Evolutionary conservation across 768 basidiomycete genomes (phyloP), one percentile per base, ranked within the genome.

Genomic region (Grammothele lineata): DNA sequence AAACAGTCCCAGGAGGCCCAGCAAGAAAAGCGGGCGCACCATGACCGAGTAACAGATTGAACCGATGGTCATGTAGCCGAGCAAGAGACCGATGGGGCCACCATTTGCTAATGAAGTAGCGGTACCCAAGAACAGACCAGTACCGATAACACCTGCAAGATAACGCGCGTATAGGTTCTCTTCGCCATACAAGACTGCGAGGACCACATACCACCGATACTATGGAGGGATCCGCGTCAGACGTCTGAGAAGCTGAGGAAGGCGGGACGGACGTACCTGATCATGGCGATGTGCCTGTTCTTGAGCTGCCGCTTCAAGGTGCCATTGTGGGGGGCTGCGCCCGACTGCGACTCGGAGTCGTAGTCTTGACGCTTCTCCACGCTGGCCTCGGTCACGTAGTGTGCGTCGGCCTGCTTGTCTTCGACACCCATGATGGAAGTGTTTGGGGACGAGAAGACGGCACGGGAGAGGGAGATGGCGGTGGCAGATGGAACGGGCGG

Each of bases 221-320:
- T 62, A 32, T 2, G 37, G 26, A 35, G 8, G 21, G n/a, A 8
- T 6, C 17, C 6, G 35, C 9, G 12, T 36, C 49, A 39, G 2
- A 26, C n/a, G 22, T 4, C 5, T 5, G 3, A 22, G 10, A 26
- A 6, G 23, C 5, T 19, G 30, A 7, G 38, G 32, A 21, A 5
- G 22, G n/a, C n/a, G 5, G 12, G 10, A 7, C 24, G 18, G 12
- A 53, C 66, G 39, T 42, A 72, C 83, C 85, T 87, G 55, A 89
- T 88, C 86, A 89, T 87, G 40, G 87, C 83, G 49, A 90, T 74
- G 61, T 90, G 88, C 14, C 87, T 72, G 57, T 86, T 87, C 57
- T 66, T 66, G 30, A 65, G 58, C 49, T 65, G 62, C 5, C 62
- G 61, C 40, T 61, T 54, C 33, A 65, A 53, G 15, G 35, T 38